Evolutionary conservation across 352 stramenopile species (phyloP).

Genomic region (Phytophthora europaea): DNA sequence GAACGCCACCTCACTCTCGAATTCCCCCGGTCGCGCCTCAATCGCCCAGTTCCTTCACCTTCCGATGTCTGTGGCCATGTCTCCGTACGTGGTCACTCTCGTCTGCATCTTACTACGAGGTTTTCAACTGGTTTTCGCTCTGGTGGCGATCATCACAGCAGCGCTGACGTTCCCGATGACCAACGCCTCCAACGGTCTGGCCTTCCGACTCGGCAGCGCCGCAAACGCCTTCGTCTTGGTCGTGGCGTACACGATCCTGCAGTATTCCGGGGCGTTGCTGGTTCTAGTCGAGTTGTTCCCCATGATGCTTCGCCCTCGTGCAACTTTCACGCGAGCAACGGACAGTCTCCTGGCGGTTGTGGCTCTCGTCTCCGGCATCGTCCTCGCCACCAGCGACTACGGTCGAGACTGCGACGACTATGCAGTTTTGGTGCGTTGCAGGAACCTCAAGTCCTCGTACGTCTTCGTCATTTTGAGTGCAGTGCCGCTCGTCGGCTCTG

Average conservation of each 20-base stretch:
- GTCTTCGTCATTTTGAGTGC: constrained; percentile 49
- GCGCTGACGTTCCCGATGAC: constrained; percentile 26
- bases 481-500: constrained; percentile 39
- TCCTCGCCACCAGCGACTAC: constrained; percentile 37
- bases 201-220: constrained; percentile 40
- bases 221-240: constrained; percentile 37
- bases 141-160: constrained; percentile 41
- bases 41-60: background rate
- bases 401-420: constrained; percentile 46
- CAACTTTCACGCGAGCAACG: constrained; percentile 34
- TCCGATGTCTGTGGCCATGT: constrained; percentile 25
- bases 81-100: constrained; percentile 40
- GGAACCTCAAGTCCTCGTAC: constrained; percentile 46
- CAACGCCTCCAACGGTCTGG: constrained; percentile 15
- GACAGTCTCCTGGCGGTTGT: constrained; percentile 42
- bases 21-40: constrained; percentile 6
- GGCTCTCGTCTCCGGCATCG: constrained; percentile 39
- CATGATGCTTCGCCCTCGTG: constrained; percentile 37
- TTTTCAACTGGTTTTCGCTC: constrained; percentile 40
- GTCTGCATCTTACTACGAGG: constrained; percentile 34
- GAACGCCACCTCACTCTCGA: constrained; percentile 27
- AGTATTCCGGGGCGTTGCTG: constrained; percentile 38
- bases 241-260: constrained; percentile 33
- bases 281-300: constrained; percentile 44
- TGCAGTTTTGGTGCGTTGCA: constrained; percentile 43